phyloP scores from a whole-genome alignment of 2,329 filamentous ascomycete species.

The Colletotrichum orbiculare region DNA sequence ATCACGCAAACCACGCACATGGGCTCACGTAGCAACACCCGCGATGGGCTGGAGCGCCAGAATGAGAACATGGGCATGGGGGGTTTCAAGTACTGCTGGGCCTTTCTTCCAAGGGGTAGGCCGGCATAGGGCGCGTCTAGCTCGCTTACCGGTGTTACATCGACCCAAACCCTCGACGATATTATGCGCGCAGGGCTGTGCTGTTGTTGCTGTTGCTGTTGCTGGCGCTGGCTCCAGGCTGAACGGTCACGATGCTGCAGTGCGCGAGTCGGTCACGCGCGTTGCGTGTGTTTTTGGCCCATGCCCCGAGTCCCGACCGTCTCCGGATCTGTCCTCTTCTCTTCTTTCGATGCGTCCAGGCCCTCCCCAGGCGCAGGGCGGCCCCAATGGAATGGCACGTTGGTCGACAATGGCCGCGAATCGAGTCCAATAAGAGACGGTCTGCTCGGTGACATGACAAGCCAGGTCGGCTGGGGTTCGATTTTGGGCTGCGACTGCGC shows the following conservation, averaged over 20 bases:
- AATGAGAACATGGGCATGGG: too few relatives aligned
- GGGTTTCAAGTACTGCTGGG: too few relatives aligned
- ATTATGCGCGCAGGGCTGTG: constrained; percentile 18
- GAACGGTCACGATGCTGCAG: too few relatives aligned
- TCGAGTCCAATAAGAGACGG: background rate
- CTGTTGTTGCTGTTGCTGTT: background rate
- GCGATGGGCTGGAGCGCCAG: too few relatives aligned
- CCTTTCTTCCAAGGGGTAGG: too few relatives aligned
- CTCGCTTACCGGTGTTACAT: constrained; percentile 27
- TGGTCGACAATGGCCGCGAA: background rate
- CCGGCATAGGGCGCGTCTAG: constrained; percentile 21
- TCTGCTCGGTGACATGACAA: background rate
- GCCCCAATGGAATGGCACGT: background rate
- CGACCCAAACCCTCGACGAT: constrained; percentile 8
- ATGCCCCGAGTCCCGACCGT: too few relatives aligned
- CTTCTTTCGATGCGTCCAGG: background rate
- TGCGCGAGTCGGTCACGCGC: constrained; percentile 7
- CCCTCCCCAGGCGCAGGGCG: background rate
- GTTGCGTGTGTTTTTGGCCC: too few relatives aligned
- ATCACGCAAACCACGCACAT: too few relatives aligned
- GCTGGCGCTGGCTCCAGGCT: too few relatives aligned
- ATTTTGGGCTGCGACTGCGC: too few relatives aligned
- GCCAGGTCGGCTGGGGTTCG: background rate
- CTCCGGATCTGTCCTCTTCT: background rate
- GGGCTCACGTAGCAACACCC: too few relatives aligned